Base-by-base conservation (phyloP, 2,329 filamentous ascomycete genomes). In the Gnomoniopsis sp. region DNA sequence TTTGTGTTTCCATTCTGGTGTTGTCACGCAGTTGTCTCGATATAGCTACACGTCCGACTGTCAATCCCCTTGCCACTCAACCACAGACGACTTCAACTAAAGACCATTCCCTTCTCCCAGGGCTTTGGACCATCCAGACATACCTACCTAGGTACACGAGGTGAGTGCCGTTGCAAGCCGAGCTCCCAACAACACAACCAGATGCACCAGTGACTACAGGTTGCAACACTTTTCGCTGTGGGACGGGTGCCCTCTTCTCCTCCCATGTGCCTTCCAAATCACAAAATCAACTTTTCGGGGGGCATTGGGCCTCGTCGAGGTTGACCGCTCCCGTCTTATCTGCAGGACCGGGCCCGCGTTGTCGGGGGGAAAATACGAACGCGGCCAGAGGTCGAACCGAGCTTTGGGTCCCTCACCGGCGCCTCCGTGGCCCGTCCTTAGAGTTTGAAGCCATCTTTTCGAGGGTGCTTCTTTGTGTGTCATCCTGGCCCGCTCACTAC, bases 271-370 rank as follows among this genome's bases (percentile, higher is more conserved):
- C 14, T n/a, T 6, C 14, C 38, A 41, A n/a, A 41, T 6, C 38
- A 15, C 17, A 19, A n/a, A 47, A 11, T 6, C 7, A 19, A 47
- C 11, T 11, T 21, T 47, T 21, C 21, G 2, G 2, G 44, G n/a
- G 3, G 21, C 19, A 2, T 46, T 38, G 49, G 53, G 11, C 47
- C 22, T 38, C 53, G 22, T 49, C 46, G 53, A 56, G 47, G 34
- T 56, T 17, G 53, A 56, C 53, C 53, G 46, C 49, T 56, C 22
- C 53, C 46, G 53, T 43, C 46, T 56, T 43, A 49, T 41, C 41
- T 19, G 8, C 53, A 47, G 19, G 14, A 17, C 17, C 43, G 23
- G n/a, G 21, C n/a, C 41, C 17, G 15, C 3, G 14, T 44, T 44
- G 10, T 21, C 44, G 33, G 30, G n/a, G 12, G 33, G 22, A 48